phyloP scores from a whole-genome alignment of 2,329 filamentous ascomycete genomes.

The Xylariales sp. region DNA sequence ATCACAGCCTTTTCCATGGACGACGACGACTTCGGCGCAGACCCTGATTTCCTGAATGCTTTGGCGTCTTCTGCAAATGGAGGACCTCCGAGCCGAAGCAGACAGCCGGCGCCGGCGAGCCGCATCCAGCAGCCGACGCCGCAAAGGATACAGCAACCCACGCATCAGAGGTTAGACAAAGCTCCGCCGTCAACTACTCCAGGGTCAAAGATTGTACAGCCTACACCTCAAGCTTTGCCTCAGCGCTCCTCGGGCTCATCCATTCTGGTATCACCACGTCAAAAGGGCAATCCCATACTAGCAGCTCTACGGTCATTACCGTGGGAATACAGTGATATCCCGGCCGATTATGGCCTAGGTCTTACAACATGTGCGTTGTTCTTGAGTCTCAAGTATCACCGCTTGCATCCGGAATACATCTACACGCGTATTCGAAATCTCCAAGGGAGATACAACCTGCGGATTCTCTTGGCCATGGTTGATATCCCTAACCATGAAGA shows the following conservation, averaged over 20 bases:
- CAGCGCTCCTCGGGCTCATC: conserved; percentile 61
- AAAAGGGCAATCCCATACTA: conserved; percentile 92
- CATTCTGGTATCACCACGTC: conserved; percentile 84
- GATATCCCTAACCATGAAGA: conserved; percentile 96
- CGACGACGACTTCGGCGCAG: conserved; percentile 42
- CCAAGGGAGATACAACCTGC: conserved; percentile 79
- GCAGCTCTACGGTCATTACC: conserved; percentile 74
- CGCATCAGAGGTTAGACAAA: conserved; percentile 38
- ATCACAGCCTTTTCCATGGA: too few relatives aligned
- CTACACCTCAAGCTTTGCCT: conserved; percentile 80
- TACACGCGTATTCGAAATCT: conserved; percentile 86
- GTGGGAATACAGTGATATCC: conserved; percentile 98
- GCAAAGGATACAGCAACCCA: conserved; percentile 37
- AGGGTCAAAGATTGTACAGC: conserved; percentile 67
- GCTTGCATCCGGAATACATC: conserved; percentile 95
- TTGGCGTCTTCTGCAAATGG: conserved; percentile 24
- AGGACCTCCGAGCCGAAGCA: conserved; percentile 18
- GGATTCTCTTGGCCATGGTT: conserved; percentile 84
- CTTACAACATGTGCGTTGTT: conserved; percentile 87
- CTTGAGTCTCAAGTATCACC: conserved; percentile 92
- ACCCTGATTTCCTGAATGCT: conserved; percentile 36
- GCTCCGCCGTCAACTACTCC: conserved; percentile 36
- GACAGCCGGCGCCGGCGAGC: conserved; percentile 9
- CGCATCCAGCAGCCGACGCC: conserved; percentile 36
- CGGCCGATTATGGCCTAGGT: conserved; percentile 87